Evolutionary conservation across 495 filamentous ascomycete genomes (phyloP).

Genomic region (Penicillium samsonianum): DNA sequence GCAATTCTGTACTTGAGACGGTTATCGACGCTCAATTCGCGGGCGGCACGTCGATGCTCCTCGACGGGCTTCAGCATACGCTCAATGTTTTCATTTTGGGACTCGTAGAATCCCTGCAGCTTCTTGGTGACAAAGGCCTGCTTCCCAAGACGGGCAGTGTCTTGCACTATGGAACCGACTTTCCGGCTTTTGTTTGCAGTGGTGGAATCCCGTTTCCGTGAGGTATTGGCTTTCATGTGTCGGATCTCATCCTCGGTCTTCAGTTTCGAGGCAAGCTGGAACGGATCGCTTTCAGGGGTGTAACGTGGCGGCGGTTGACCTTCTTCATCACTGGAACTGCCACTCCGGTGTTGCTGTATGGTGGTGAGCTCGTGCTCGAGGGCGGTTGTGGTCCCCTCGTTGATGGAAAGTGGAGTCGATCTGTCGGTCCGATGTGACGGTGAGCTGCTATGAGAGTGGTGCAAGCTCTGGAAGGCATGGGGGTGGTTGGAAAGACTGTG

Average conservation of each 20-base stretch:
- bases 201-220: slow-evolving; percentile 67
- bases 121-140: slow-evolving; percentile 54
- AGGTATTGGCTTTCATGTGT: slow-evolving; percentile 78
- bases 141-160: slow-evolving; percentile 26
- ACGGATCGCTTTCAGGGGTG: slow-evolving; percentile 72
- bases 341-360: slow-evolving; percentile 29
- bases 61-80: slow-evolving; percentile 89
- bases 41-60: slow-evolving; percentile 80
- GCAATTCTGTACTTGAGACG: slow-evolving; percentile 85
- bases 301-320: slow-evolving; percentile 60
- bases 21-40: slow-evolving; percentile 76
- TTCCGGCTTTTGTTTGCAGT: slow-evolving; percentile 43
- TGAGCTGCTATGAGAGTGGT: slow-evolving; percentile 23
- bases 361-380: slow-evolving; percentile 30
- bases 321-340: slow-evolving; percentile 60
- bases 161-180: slow-evolving; percentile 18
- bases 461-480: slow-evolving; percentile 25
- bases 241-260: slow-evolving; percentile 79
- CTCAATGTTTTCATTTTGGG: slow-evolving; percentile 92
- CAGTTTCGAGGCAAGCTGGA: slow-evolving; percentile 72
- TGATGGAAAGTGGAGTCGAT: slow-evolving; percentile 26
- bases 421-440: slow-evolving; percentile 25
- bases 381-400: slow-evolving; percentile 41
- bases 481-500: slow-evolving; percentile 43
- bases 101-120: slow-evolving; percentile 82